Base-by-base conservation (phyloP, 768 basidiomycete species). In the Hericium erinaceus region DNA sequence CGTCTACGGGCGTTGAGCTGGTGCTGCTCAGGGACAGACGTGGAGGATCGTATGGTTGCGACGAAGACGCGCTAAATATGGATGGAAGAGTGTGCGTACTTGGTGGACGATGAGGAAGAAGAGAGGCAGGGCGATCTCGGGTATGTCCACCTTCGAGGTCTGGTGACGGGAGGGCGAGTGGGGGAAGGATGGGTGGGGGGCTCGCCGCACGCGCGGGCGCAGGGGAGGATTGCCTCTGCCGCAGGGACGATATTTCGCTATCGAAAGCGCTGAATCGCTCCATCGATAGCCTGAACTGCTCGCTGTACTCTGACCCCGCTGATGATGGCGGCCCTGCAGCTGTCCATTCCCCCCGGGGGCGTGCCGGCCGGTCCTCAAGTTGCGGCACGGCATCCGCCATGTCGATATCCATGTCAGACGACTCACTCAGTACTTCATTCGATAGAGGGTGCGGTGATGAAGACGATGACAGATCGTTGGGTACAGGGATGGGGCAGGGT, bases 181-280 rank as follows among this genome's bases (percentile, higher is more conserved):
- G 62, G 24, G 62, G 62, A 15, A 63, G 54, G n/a, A 52, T 54
- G 18, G 60, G 55, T 5, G 60, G 55, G 9, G 55, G 52, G 38
- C 46, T 56, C 48, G 53, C 38, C 22, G 57, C 41, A 16, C 57
- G 57, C 51, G 39, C 33, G 52, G 62, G 60, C 46, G 58, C 22
- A 24, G 49, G 55, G 16, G 57, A 57, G 3, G 57, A 46, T 15
- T 51, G 61, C 46, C 56, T 54, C 28, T 58, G 13, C 52, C 62
- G 62, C 37, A 63, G 52, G 15, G 28, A 62, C 40, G 62, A 63
- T 39, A 63, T 63, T 52, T 63, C 60, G 44, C 62, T 63, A 52
- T 63, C 62, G 46, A 63, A 63, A 2, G 62, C 60, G 52, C 58
- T 60, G 20, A 63, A 63, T 22, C 62, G 57, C 51, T 63, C 62